Evolutionary conservation across 306 rosid genomes (phyloP).

Genomic region (Arachis hypogaea): DNA sequence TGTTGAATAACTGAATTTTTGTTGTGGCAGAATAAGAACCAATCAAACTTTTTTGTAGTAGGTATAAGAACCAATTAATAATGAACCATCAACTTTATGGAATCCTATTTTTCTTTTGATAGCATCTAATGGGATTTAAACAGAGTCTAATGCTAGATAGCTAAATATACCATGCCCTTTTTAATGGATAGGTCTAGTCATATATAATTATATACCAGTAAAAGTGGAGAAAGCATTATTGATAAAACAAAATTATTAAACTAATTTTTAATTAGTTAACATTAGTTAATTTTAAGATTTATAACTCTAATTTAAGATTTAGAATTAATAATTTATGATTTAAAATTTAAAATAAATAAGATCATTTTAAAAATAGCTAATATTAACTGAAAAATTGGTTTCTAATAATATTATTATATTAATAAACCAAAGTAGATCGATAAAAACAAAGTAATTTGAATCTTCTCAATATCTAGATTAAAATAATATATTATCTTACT

Average conservation of each 20-base stretch:
- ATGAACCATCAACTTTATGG: constrained; percentile 34
- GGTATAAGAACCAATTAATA: constrained; percentile 19
- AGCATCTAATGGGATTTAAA: constrained; percentile 30
- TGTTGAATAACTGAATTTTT: constrained; percentile 3
- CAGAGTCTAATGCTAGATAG: constrained; percentile 29
- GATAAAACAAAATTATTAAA: constrained; percentile 1
- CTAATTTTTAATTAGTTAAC: no score
- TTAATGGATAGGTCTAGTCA: constrained; percentile 28
- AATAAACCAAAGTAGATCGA: no score
- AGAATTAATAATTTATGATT: no score
- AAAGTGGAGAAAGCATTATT: constrained; percentile 33
- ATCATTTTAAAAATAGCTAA: no score
- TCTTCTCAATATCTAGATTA: no score
- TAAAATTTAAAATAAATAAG: no score
- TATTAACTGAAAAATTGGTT: no score
- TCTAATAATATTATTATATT: no score
- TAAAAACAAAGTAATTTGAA: no score
- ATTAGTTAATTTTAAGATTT: no score
- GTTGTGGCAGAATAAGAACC: constrained; percentile 40
- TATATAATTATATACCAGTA: background rate
- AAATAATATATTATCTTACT: no score
- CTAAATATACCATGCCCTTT: constrained; percentile 30
- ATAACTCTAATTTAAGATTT: no score
- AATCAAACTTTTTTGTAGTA: constrained; percentile 23
- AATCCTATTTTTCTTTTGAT: constrained; percentile 36